phyloP scores from a whole-genome alignment of 306 rosid genomes.

The Rosa lucieae region DNA sequence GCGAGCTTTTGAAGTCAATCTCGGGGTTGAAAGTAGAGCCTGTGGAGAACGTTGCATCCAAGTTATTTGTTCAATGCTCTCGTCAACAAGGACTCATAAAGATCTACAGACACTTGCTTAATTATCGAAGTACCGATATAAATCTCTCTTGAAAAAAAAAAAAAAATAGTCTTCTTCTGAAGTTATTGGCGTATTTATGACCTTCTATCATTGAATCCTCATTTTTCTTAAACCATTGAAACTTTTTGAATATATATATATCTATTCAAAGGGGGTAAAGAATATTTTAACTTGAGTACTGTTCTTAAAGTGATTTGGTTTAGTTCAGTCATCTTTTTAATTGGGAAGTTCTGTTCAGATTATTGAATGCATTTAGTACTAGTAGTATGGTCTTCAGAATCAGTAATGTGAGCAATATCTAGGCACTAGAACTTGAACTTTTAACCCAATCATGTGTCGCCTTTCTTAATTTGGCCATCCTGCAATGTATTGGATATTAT shows the following conservation, averaged over 20 bases:
- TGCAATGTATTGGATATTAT: background rate
- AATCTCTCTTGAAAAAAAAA: background rate
- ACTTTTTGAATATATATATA: background rate
- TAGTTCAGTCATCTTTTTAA: background rate
- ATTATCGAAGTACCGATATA: constrained; percentile 65
- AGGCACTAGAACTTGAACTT: background rate
- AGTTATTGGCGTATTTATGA: background rate
- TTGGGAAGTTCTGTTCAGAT: background rate
- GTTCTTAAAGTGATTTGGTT: background rate
- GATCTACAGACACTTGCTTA: constrained; percentile 95
- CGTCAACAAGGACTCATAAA: constrained; percentile 94
- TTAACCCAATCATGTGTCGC: background rate
- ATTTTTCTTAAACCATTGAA: background rate
- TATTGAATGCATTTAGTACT: background rate
- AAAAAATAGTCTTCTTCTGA: background rate
- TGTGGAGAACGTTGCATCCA: constrained; percentile 89
- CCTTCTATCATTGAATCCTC: background rate
- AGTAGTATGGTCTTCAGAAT: background rate
- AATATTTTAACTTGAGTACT: background rate
- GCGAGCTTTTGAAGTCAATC: constrained; percentile 84
- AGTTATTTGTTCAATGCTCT: constrained; percentile 96
- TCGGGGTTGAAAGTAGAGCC: constrained; percentile 84
- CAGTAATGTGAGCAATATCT: background rate
- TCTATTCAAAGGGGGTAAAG: background rate
- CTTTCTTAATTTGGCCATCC: background rate